Evolutionary conservation across 164 flowering plant species (phyloP), one percentile per base, ranked within the genome.

Genomic region (Echeveria elegans): DNA sequence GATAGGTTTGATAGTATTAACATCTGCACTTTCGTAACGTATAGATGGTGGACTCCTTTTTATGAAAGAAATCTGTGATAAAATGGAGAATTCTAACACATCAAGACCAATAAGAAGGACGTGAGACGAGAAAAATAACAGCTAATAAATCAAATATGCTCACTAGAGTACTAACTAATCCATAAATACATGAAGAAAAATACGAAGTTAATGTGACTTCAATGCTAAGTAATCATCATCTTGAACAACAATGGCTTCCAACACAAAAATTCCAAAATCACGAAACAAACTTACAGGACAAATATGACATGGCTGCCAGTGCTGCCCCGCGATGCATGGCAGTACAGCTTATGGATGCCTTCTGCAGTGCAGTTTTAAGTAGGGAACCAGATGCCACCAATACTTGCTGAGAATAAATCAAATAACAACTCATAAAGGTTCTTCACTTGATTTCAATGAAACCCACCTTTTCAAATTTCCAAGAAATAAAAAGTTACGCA

Each of bases 311-410:
- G 62, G 99, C 97, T 29, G 97, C 88, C 24, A 94, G 77, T 64
- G 99, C 96, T 70, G 99, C 99, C 56, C 95, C 99, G 63, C 99
- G 96, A 73, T 94, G 99, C 97, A 94, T 89, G 58, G 97, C 97
- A 8, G 97, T 91, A 82, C 93, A 91, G 73, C 93, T 89, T 70
- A 91, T 91, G 62, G 97, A 92, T 28, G 97, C 99, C 82, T 89
- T 94, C 68, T 94, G 99, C 68, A 94, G 77, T 66, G 97, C 89
- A 53, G 82, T 73, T 76, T 91, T 95, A 62, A 94, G 86, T 61
- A 88, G 85, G 36, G 96, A 77, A 66, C 89, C 88, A 48, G 90
- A 83, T 36, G 85, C 84, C 67, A 85, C 90, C 67, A 94, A 71
- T 68, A 88, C 82, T 72, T 82, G 90, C 99, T 94, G 88, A 38